Evolutionary conservation across 768 basidiomycete species (phyloP), one percentile per base, ranked within the genome.

Genomic region (Panaeolus papilionaceus): DNA sequence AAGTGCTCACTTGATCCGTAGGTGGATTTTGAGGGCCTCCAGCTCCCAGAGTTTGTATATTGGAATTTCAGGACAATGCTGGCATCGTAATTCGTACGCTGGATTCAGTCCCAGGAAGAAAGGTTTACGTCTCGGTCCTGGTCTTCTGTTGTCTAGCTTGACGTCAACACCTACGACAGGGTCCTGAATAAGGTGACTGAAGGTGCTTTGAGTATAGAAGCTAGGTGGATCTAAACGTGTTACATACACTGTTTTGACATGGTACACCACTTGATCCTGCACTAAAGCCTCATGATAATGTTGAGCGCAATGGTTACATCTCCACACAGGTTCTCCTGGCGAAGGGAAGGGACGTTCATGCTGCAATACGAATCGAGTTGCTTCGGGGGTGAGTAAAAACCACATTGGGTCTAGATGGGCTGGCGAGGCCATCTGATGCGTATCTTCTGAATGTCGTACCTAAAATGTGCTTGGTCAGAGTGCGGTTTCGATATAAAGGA

Each of bases 291-390:
- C 54, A 49, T 65, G 51, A 47, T 71, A 76, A 61, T 75, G 72
- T 2, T 66, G 38, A 10, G 72, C 49, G 61, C 75, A 76, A 61
- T 68, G 69, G 40, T 74, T 73, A 62, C 75, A 76, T 20, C 71
- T 67, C 75, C 75, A 76, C 7, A 73, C 49, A 28, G 54, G 26
- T 18, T 66, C 65, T 1, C 42, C 33, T 11, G 68, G 61, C 0
- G 58, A 66, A n/a, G 75, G 75, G 26, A 72, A 61, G 5, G 64
- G 38, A 16, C 63, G 65, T 47, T 76, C 75, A 42, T 73, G 74
- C 45, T 73, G 71, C 20, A 62, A 65, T 26, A 74, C 71, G n/a
- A 74, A 71, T 49, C 65, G 65, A 0, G 73, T 63, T 37, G 70
- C 74, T 54, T 69, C 68, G 4, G 69, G 68, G 2, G 71, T 72